phyloP scores from a whole-genome alignment of 2,329 filamentous ascomycete genomes.

The Aspergillaceae sp. region DNA sequence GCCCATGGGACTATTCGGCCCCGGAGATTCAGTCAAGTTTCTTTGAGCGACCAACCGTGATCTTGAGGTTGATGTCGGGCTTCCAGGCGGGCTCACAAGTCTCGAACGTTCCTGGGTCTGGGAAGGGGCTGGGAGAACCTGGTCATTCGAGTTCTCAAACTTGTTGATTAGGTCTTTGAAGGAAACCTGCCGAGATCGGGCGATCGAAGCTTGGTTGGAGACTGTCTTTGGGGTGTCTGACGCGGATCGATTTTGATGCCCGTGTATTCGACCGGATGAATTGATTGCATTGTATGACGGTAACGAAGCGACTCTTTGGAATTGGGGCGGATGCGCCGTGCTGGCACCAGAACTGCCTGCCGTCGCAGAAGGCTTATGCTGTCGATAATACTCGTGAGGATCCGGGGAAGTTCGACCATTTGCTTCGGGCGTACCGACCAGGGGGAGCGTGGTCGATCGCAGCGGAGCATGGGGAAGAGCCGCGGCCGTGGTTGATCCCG shows the following conservation, averaged over 20 bases:
- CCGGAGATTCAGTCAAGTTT: too few species aligned
- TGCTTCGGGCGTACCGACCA: slow-evolving; percentile 4
- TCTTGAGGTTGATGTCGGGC: slow-evolving; percentile 16
- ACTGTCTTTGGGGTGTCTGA: slow-evolving; percentile 14
- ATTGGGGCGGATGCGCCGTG: slow-evolving; percentile 5
- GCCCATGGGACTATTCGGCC: slow-evolving; percentile 1
- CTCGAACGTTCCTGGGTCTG: slow-evolving; percentile 18
- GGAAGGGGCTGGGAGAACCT: slow-evolving; percentile 35
- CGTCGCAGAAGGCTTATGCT: slow-evolving; percentile 31
- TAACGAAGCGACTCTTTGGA: slow-evolving; percentile 6
- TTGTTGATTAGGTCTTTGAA: slow-evolving; percentile 72
- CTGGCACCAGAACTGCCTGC: slow-evolving; percentile 15
- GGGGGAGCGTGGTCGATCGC: slow-evolving; percentile 8
- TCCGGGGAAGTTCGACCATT: slow-evolving; percentile 28
- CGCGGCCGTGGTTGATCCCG: slow-evolving; percentile 7
- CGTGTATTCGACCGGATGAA: slow-evolving; percentile 11
- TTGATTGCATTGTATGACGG: slow-evolving; percentile 9
- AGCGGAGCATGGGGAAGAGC: slow-evolving; percentile 12
- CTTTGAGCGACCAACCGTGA: slow-evolving; percentile 6
- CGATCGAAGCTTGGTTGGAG: slow-evolving; percentile 5
- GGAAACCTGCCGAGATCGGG: slow-evolving; percentile 49
- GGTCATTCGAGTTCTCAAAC: slow-evolving; percentile 58
- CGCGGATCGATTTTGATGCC: slow-evolving; percentile 20
- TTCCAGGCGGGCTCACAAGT: slow-evolving; percentile 29
- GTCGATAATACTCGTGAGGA: slow-evolving; percentile 46